Evolutionary conservation across 2,329 filamentous ascomycete genomes (phyloP).

Genomic region (Paecilomyces sp.): DNA sequence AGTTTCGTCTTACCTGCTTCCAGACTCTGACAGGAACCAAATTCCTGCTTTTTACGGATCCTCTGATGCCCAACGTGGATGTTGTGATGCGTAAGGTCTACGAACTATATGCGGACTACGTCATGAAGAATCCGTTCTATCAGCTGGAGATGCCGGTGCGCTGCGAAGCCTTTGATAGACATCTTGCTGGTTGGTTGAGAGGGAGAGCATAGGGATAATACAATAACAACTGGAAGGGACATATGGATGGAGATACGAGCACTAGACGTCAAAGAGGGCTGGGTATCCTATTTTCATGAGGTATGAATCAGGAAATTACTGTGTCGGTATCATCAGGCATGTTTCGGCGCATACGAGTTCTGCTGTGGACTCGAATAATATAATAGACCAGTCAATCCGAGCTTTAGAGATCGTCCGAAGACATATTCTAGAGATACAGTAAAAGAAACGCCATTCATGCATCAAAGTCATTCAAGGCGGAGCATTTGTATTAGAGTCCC

Average conservation of each 20-base stretch:
- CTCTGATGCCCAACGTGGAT: slow-evolving; percentile 77
- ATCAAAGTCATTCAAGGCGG: slow-evolving; percentile 21
- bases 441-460: slow-evolving; percentile 21
- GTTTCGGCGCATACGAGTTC: not conserved
- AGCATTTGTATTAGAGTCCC: slow-evolving; percentile 14
- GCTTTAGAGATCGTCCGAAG: not conserved
- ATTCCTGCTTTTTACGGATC: slow-evolving; percentile 91
- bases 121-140: slow-evolving; percentile 99
- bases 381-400: slow-evolving; percentile 2
- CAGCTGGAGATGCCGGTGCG: slow-evolving; percentile 95
- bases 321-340: not conserved
- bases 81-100: slow-evolving; percentile 78
- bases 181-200: slow-evolving; percentile 72
- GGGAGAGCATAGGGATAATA: slow-evolving; percentile 38
- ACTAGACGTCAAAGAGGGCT: not conserved
- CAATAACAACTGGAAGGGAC: not conserved
- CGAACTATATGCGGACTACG: slow-evolving; percentile 91
- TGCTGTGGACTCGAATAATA: slow-evolving; percentile 10
- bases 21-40: slow-evolving; percentile 91
- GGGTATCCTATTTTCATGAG: not conserved
- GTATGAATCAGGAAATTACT: not conserved
- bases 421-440: slow-evolving; percentile 12
- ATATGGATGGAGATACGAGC: not conserved
- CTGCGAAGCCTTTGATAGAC: slow-evolving; percentile 90
- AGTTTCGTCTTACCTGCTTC: slow-evolving; percentile 94